phyloP scores from a whole-genome alignment of 768 basidiomycete species.

The Neoboletus subvelutipes region DNA sequence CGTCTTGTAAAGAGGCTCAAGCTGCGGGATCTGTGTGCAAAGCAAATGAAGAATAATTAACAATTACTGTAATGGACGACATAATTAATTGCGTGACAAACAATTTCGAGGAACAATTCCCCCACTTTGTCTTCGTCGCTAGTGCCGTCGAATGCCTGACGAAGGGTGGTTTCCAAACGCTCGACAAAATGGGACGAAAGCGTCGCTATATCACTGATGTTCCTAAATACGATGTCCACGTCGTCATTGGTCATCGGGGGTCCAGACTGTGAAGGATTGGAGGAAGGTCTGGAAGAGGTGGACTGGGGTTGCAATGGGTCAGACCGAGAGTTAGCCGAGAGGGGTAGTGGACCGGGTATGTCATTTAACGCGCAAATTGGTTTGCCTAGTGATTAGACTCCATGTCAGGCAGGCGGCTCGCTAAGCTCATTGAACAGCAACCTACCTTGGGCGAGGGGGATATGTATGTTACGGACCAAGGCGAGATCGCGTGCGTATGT shows the following conservation, averaged over 20 bases:
- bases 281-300: slow-evolving; percentile 41
- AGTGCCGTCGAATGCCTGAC: slow-evolving; percentile 55
- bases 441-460: slow-evolving; percentile 69
- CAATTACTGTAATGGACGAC: no score
- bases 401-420: background rate
- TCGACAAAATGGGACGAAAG: slow-evolving; percentile 63
- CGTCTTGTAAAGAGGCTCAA: slow-evolving; percentile 66
- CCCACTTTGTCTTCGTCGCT: slow-evolving; percentile 65
- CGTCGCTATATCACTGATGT: slow-evolving; percentile 65
- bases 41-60: background rate
- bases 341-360: background rate
- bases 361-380: slow-evolving; percentile 23
- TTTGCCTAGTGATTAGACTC: slow-evolving; percentile 28
- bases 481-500: slow-evolving; percentile 81
- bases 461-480: slow-evolving; percentile 66
- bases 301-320: slow-evolving; percentile 23
- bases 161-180: slow-evolving; percentile 58
- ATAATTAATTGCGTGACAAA: slow-evolving; percentile 34
- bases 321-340: background rate
- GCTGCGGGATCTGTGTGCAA: slow-evolving; percentile 51
- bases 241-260: slow-evolving; percentile 68
- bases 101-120: slow-evolving; percentile 61
- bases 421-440: slow-evolving; percentile 7
- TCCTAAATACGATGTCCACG: slow-evolving; percentile 65
- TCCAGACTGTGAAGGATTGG: slow-evolving; percentile 34